Base-by-base conservation (phyloP, 2,329 filamentous ascomycete genomes). In the Neonectria faginata region DNA sequence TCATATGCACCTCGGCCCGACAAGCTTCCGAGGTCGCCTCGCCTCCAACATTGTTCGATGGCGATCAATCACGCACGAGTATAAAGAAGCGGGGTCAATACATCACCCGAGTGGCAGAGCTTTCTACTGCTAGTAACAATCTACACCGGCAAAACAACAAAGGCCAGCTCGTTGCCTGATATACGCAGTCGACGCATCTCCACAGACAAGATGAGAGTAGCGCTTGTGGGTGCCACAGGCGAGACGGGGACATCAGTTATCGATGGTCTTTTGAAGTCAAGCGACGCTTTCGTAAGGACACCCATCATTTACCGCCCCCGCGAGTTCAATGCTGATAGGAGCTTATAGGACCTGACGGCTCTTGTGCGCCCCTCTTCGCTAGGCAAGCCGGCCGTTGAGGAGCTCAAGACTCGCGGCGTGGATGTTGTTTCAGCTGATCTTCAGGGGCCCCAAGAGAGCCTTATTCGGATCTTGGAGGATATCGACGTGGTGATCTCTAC, bases 281-380 rank as follows among this genome's bases (percentile, higher is more conserved):
- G 25, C n/a, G 10, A 6, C 29, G 3, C 1, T 12, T 41, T 41
- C 39, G 51, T 53, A 41, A 25, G 25, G 25, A 25, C 25, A 25
- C 25, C 25, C 25, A 25, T 5, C 25, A 25, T 25, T 6, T 5
- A 25, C 25, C 25, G 25, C 25, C 25, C 25, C 25, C 25, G 25
- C 25, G 25, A 25, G 25, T 25, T 25, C 25, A 25, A 25, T 25
- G 25, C 25, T 25, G 25, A 25, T 25, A 9, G 51, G 8, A 41
- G 9, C 18, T 6, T 39, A 4, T 16, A 65, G 62, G 53, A 61
- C 5, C 33, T 65, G 27, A 65, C 57, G 1, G 54, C 45, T 10
- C 41, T 65, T 9, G 36, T 54, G 2, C 62, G 62, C 41, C 42
- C 62, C 7, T 44, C 52, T 12, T 65, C 62, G 3, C 5, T 65